These are phyloP conservation scores for Ceratobasidium sp. DNA, from an alignment of 1,284 basidiomycete species.

Conservation along the genomic window DNA sequence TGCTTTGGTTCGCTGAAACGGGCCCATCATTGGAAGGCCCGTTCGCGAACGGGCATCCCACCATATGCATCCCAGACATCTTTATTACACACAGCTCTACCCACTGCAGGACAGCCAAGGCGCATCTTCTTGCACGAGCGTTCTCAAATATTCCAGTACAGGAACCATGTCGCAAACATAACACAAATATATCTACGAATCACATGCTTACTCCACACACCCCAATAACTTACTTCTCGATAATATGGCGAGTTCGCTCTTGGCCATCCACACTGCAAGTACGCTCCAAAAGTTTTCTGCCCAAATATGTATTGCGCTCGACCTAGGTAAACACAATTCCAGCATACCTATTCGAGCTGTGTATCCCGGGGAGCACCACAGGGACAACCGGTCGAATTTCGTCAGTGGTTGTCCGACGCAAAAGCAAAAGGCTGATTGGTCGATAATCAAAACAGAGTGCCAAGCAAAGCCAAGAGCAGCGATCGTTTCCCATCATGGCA, in stretches of 20 bases:
- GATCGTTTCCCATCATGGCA: constrained; percentile 81
- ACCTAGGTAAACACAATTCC: constrained; percentile 10
- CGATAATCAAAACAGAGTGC: constrained; percentile 78
- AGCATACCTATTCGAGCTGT: constrained; percentile 86
- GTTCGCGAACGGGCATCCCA: too few relatives aligned
- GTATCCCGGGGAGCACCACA: constrained; percentile 94
- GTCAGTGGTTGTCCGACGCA: constrained; percentile 73
- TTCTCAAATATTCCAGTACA: too few relatives aligned
- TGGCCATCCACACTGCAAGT: constrained; percentile 89
- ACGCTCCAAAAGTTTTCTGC: constrained; percentile 94
- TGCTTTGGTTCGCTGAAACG: too few relatives aligned
- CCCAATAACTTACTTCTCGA: constrained; percentile 74
- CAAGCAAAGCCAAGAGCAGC: constrained; percentile 89
- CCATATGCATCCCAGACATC: too few relatives aligned
- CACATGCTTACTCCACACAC: constrained; percentile 29
- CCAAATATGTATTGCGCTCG: constrained; percentile 20
- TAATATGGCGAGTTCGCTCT: constrained; percentile 74
- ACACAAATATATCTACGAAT: too few relatives aligned
- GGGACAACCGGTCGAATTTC: constrained; percentile 87
- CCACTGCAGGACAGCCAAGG: too few relatives aligned
- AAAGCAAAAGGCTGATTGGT: constrained; percentile 75
- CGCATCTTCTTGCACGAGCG: too few relatives aligned
- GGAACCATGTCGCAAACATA: too few relatives aligned
- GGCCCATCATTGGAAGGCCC: too few relatives aligned
- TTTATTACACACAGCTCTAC: too few relatives aligned